Conservation (phyloP, 2,329 filamentous ascomycete species). For the Paramyrothecium sp. region DNA sequence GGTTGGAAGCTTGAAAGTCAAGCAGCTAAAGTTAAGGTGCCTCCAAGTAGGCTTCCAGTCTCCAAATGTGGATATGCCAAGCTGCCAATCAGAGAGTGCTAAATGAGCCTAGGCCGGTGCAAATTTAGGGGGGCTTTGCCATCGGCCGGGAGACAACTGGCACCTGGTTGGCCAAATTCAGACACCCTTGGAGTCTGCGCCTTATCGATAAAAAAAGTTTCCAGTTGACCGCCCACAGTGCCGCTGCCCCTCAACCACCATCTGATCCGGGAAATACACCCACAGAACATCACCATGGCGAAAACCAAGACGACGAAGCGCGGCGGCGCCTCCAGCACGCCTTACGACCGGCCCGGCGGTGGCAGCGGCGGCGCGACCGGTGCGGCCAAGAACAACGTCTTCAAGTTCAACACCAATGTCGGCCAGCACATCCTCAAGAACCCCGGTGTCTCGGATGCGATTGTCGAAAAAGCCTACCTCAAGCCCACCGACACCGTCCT, state of each 20-base stretch:
- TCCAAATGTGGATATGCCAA: background rate
- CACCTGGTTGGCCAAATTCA: background rate
- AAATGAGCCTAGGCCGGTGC: background rate
- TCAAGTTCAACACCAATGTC: slow-evolving; percentile 93
- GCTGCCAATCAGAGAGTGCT: background rate
- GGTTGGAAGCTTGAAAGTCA: background rate
- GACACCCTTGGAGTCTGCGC: background rate
- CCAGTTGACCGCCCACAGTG: background rate
- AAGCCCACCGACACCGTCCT: slow-evolving; percentile 90
- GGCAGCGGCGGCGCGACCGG: slow-evolving; percentile 13
- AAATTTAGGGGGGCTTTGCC: background rate
- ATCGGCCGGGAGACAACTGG: background rate
- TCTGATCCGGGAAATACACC: slow-evolving; percentile 6
- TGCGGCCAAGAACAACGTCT: slow-evolving; percentile 72
- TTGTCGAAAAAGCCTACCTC: slow-evolving; percentile 71
- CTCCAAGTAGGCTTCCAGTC: no score
- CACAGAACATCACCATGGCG: slow-evolving; percentile 40
- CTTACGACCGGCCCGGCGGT: slow-evolving; percentile 38
- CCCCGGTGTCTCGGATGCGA: slow-evolving; percentile 77
- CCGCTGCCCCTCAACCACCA: slow-evolving; percentile 15
- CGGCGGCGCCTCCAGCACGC: slow-evolving; percentile 40
- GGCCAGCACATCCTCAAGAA: slow-evolving; percentile 92
- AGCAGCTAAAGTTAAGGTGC: no score
- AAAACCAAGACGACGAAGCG: slow-evolving; percentile 54
- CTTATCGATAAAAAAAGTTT: slow-evolving; percentile 5